Evolutionary conservation across 805 yeast species (phyloP).

Genomic region (Wickerhamomyces bovis): DNA sequence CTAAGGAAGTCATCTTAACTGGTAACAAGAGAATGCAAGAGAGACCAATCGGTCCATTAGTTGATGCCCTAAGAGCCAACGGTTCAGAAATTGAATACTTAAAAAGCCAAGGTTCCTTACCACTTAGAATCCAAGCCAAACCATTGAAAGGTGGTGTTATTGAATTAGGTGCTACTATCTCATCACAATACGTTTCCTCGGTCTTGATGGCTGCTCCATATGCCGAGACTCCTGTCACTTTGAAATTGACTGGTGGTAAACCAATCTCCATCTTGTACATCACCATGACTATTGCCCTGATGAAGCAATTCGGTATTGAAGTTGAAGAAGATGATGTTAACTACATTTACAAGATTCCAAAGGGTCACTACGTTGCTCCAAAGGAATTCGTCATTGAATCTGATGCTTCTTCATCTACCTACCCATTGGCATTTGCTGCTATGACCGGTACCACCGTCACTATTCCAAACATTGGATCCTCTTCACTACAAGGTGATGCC

Average conservation of each 20-base stretch:
- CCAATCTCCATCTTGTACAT: constrained; percentile 95
- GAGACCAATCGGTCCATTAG: constrained; percentile 94
- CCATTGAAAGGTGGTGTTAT: constrained; percentile 86
- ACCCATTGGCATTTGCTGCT: constrained; percentile 96
- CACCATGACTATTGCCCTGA: constrained; percentile 95
- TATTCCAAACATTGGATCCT: constrained; percentile 87
- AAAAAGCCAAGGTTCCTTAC: constrained; percentile 77
- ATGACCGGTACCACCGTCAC: constrained; percentile 90
- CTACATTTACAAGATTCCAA: constrained; percentile 87
- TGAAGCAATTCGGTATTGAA: constrained; percentile 79
- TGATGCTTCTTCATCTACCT: constrained; percentile 97
- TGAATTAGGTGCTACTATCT: constrained; percentile 91
- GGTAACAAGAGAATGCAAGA: constrained; percentile 98
- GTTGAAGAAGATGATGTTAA: constrained; percentile 67
- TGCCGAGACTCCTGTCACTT: constrained; percentile 81
- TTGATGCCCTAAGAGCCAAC: constrained; percentile 78
- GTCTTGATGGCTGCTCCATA: constrained; percentile 97
- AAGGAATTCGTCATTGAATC: constrained; percentile 84
- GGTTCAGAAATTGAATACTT: constrained; percentile 72
- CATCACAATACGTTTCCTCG: constrained; percentile 96
- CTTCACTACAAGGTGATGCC: constrained; percentile 95
- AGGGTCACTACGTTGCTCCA: constrained; percentile 76
- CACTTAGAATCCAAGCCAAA: constrained; percentile 66
- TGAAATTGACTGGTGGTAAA: constrained; percentile 89
- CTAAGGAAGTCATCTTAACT: constrained; percentile 58